A percentile compares a stretch with the other conserved stretches of the same genome.
Conservation (phyloP, 495 filamentous ascomycete species). For the Emericellopsis terricola region DNA sequence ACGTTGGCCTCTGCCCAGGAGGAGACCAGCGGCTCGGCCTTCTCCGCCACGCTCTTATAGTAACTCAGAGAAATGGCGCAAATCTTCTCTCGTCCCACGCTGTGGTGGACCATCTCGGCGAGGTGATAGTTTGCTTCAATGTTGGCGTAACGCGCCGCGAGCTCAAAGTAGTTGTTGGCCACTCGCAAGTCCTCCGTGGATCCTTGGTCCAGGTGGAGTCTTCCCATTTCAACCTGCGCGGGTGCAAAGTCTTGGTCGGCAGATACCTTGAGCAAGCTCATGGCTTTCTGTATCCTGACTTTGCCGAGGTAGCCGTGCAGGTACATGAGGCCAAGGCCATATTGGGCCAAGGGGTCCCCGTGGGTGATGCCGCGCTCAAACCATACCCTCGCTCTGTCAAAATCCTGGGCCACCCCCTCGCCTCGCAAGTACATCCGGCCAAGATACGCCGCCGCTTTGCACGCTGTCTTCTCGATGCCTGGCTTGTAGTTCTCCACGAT, state of each 20-base stretch:
- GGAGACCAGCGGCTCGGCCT: slow-evolving; percentile 67
- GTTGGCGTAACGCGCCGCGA: slow-evolving; percentile 73
- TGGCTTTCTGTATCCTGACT: slow-evolving; percentile 54
- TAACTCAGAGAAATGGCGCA: slow-evolving; percentile 70
- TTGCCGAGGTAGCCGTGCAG: slow-evolving; percentile 68
- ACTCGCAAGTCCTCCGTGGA: slow-evolving; percentile 40
- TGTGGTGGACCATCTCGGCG: slow-evolving; percentile 72
- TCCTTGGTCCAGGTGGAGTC: slow-evolving; percentile 81
- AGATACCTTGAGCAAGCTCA: slow-evolving; percentile 63
- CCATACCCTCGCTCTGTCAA: slow-evolving; percentile 60
- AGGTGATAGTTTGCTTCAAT: slow-evolving; percentile 94
- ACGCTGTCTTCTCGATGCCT: slow-evolving; percentile 61
- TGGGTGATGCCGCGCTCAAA: slow-evolving; percentile 65
- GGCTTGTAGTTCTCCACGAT: slow-evolving; percentile 25
- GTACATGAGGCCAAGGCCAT: slow-evolving; percentile 72
- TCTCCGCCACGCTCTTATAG: slow-evolving; percentile 91
- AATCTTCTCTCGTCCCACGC: slow-evolving; percentile 60
- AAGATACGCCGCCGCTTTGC: slow-evolving; percentile 80
- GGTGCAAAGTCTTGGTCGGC: slow-evolving; percentile 72
- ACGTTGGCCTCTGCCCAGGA: slow-evolving; percentile 73
- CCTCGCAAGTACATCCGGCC: slow-evolving; percentile 87
- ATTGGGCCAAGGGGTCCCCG: slow-evolving; percentile 73
- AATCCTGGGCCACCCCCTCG: slow-evolving; percentile 73
- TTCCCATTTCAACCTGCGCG: slow-evolving; percentile 68
- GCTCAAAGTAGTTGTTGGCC: slow-evolving; percentile 76